phyloP scores from a whole-genome alignment of 768 basidiomycete species.

The Scleroderma bovista region DNA sequence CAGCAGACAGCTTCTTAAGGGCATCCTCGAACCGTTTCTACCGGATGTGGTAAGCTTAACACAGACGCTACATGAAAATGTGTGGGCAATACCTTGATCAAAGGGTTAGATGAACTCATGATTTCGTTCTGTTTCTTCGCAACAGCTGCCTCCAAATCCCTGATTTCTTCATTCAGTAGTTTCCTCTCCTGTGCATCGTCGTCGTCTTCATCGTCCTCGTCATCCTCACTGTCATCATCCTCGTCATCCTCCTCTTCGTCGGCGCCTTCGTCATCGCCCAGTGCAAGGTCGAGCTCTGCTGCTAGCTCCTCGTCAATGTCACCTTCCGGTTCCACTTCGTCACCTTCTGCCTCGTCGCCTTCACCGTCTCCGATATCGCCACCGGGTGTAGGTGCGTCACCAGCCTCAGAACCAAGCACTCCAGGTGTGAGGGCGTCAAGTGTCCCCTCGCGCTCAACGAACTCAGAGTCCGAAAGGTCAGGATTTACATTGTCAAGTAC shows the following conservation, averaged over 20 bases:
- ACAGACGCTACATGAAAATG: background rate
- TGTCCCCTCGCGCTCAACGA: constrained; percentile 59
- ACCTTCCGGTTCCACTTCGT: constrained; percentile 60
- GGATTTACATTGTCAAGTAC: constrained; percentile 88
- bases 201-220: constrained; percentile 60
- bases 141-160: constrained; percentile 84
- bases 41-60: background rate
- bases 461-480: constrained; percentile 85
- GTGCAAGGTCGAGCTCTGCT: constrained; percentile 80
- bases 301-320: constrained; percentile 88
- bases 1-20: constrained; percentile 78
- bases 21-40: constrained; percentile 94
- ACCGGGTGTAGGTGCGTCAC: constrained; percentile 58
- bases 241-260: constrained; percentile 63
- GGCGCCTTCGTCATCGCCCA: constrained; percentile 62
- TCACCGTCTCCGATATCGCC: constrained; percentile 52
- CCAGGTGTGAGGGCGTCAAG: constrained; percentile 67
- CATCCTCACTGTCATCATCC: constrained; percentile 58
- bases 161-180: constrained; percentile 82
- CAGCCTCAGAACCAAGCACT: constrained; percentile 58
- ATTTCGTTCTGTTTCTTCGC: constrained; percentile 82
- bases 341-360: constrained; percentile 54
- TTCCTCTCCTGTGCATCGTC: constrained; percentile 75
- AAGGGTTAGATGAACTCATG: constrained; percentile 75
- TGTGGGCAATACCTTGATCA: constrained; percentile 59